Evolutionary conservation across 2,329 filamentous ascomycete genomes (phyloP), one percentile per base, ranked within the genome.

Genomic region (Verticillium dahliae): DNA sequence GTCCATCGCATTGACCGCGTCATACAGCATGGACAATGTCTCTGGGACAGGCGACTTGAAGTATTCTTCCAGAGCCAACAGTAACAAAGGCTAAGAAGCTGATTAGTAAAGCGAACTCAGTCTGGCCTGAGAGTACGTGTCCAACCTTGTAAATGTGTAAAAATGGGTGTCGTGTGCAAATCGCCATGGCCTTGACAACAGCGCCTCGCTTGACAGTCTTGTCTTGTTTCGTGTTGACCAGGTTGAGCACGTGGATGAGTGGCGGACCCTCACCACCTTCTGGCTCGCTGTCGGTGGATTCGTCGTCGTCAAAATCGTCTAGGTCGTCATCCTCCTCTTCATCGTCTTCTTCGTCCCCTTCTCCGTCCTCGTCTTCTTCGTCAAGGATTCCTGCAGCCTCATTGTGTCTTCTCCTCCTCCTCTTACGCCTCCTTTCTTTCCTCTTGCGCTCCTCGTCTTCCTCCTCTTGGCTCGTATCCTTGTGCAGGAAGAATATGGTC

Each of bases 401-500:
- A 59, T 86, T 81, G 57, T 76, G 81, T 66, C 80, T 80, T 63
- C 79, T 79, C 65, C 78, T 80, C 61, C 85, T 81, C 70, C 76
- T 75, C 67, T 75, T 78, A 61, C 73, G 80, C 68, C 82, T 77
- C 67, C 81, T 80, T 69, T 81, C 78, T 66, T 84, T 88, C 45
- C 80, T 80, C 60, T 78, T 80, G 63, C 81, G 80, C 68, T 91
- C 89, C 61, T 87, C 85, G 35, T 92, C 90, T 63, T 96, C 93
- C 62, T 94, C 90, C 63, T 91, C 89, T 58, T 89, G 87, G 63
- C 87, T 93, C 3, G 89, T 91, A 73, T 99, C 95, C 74, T 98
- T 98, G 78, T 99, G 95, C 61, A 99, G 75, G 73, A 99, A 99
- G 79, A 99, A 99, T 61, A 98, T 97, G 52, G 95, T 99, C 95